Evolutionary conservation across 2,329 filamentous ascomycete species (phyloP).

Genomic region (Cyphellophora europaea): DNA sequence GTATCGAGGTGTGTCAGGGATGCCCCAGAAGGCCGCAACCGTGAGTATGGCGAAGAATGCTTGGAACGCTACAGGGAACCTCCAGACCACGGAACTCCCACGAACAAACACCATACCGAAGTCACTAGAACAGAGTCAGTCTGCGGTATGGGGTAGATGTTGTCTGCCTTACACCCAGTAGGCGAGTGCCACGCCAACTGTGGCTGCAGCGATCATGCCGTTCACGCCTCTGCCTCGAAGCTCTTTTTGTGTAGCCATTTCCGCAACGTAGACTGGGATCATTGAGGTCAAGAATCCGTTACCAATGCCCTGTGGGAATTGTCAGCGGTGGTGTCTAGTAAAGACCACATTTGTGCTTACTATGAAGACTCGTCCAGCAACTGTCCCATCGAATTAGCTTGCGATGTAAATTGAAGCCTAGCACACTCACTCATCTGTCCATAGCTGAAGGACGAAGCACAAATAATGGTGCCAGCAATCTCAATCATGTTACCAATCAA

Average conservation of each 20-base stretch:
- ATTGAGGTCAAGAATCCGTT: constrained; percentile 11
- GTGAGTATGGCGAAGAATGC: constrained; percentile 33
- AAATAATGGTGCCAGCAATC: constrained; percentile 31
- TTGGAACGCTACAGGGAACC: constrained; percentile 12
- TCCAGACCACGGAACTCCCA: constrained; percentile 8
- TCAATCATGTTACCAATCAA: constrained; percentile 49
- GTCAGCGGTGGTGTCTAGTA: background rate
- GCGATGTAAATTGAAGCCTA: too few species aligned
- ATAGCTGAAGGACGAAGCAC: constrained; percentile 20
- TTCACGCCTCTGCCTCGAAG: constrained; percentile 2
- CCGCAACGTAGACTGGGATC: constrained; percentile 9
- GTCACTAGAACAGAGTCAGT: constrained; percentile 5
- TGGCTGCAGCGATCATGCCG: constrained; percentile 6
- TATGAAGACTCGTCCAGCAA: background rate
- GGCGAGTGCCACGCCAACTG: background rate
- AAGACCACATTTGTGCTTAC: constrained; percentile 3
- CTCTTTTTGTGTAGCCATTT: constrained; percentile 5
- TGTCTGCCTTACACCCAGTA: constrained; percentile 2
- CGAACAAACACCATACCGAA: constrained; percentile 8
- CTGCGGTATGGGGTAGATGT: too few species aligned
- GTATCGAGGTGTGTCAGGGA: constrained; percentile 35
- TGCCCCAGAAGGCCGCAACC: constrained; percentile 28
- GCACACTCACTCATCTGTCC: constrained; percentile 12
- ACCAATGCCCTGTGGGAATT: constrained; percentile 2
- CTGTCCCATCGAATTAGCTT: too few species aligned